Percentiles rank a stretch among this genome's conserved stretches.
Conservation (phyloP, 2,329 filamentous ascomycete species). For the Zarea fungicola region DNA sequence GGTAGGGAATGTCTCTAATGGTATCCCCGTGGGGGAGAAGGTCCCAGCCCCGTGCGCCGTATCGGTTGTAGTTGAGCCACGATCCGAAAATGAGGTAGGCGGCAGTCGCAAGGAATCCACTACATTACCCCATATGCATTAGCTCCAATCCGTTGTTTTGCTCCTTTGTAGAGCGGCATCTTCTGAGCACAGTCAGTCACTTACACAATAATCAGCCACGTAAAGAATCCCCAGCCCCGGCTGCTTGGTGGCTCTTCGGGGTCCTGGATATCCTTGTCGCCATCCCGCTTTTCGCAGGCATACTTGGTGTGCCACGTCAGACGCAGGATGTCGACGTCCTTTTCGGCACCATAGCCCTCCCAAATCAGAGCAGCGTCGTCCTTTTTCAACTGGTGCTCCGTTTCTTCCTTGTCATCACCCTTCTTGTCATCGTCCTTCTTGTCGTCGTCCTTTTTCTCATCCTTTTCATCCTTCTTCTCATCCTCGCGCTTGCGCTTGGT, state of each 20-base stretch:
- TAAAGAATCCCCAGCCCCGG: slow-evolving; percentile 87
- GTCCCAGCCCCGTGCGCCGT: slow-evolving; percentile 92
- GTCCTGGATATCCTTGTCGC: slow-evolving; percentile 35
- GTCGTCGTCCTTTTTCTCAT: slow-evolving; percentile 30
- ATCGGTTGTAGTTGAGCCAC: slow-evolving; percentile 98
- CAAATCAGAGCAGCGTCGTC: slow-evolving; percentile 65
- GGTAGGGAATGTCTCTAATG: slow-evolving; percentile 85
- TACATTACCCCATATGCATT: slow-evolving; percentile 40
- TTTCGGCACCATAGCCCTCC: slow-evolving; percentile 62
- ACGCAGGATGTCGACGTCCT: slow-evolving; percentile 58
- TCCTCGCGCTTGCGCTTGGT: slow-evolving; percentile 26
- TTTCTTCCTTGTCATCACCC: slow-evolving; percentile 25
- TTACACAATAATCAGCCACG: slow-evolving; percentile 92
- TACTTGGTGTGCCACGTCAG: slow-evolving; percentile 85
- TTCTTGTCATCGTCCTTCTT: slow-evolving; percentile 35
- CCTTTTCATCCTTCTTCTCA: slow-evolving; percentile 23
- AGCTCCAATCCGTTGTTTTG: background rate
- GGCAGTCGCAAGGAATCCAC: slow-evolving; percentile 77
- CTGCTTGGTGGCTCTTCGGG: slow-evolving; percentile 41
- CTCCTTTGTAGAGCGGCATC: background rate
- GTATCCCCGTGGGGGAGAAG: slow-evolving; percentile 88
- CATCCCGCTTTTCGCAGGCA: slow-evolving; percentile 62
- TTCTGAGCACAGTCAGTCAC: slow-evolving; percentile 29
- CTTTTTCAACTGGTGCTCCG: slow-evolving; percentile 50
- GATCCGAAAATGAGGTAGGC: slow-evolving; percentile 95